These are phyloP conservation scores for Bruguiera hainesii DNA, from an alignment of 441 rosid species.

Conservation along the genomic window DNA sequence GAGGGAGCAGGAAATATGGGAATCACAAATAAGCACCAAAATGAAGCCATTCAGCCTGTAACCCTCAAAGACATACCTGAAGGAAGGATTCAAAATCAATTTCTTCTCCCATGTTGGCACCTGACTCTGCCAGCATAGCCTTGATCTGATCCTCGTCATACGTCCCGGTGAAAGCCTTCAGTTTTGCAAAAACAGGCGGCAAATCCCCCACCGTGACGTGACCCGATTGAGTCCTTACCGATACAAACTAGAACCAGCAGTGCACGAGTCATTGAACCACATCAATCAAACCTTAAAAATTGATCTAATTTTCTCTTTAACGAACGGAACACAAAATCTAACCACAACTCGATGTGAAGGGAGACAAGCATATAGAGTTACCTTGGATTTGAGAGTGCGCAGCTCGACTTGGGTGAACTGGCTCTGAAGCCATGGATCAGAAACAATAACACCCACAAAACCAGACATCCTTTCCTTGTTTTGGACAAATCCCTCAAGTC, in stretches of 20 bases:
- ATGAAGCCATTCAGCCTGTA: slow-evolving; percentile 3
- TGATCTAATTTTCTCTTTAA: too few species aligned
- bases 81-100: slow-evolving; percentile 88
- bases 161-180: slow-evolving; percentile 65
- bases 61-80: slow-evolving; percentile 49
- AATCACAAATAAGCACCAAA: not conserved
- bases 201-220: slow-evolving; percentile 60
- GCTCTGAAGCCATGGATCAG: slow-evolving; percentile 98
- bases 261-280: slow-evolving; percentile 12
- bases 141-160: slow-evolving; percentile 65
- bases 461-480: slow-evolving; percentile 57
- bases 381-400: slow-evolving; percentile 91
- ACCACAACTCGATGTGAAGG: not conserved
- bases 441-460: slow-evolving; percentile 86
- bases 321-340: not conserved
- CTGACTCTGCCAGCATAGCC: slow-evolving; percentile 49
- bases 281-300: slow-evolving; percentile 1
- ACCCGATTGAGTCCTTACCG: slow-evolving; percentile 50
- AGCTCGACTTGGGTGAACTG: slow-evolving; percentile 99
- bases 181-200: slow-evolving; percentile 59
- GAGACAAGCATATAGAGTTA: slow-evolving; percentile 17
- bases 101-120: slow-evolving; percentile 46
- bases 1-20: too few species aligned
- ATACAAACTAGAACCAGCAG: slow-evolving; percentile 47
- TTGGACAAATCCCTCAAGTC: slow-evolving; percentile 16